Base-by-base conservation (phyloP, 2,329 filamentous ascomycete genomes). In the Monilinia polystroma region DNA sequence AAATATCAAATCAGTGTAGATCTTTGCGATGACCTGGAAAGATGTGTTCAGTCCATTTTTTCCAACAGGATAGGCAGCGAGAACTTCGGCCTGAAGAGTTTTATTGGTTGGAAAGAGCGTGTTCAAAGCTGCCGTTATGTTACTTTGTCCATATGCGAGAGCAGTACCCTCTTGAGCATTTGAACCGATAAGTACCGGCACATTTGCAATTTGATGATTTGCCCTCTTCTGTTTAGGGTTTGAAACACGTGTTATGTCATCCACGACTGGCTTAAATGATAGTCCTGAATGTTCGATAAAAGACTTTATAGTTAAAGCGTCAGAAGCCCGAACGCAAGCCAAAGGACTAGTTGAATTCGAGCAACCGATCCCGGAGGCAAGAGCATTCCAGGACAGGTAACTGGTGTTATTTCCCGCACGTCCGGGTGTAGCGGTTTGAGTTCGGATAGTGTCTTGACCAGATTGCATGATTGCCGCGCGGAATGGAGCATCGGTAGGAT, bases 401-500 rank as follows among this genome's bases (percentile, higher is more conserved):
- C 54, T 26, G 16, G 45, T 16, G 3, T 26, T 12, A 0, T 26
- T 35, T 5, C 4, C 23, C 29, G 32, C 3, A 35, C 26, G 12
- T 26, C 52, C 23, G 0, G 45, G 58, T 20, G 2, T 51, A 38
- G 58, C 58, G 1, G 56, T 62, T 23, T 54, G 5, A 8, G 56
- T 60, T n/a, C 35, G 56, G 20, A 53, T 4, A 16, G 56, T 66
- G 26, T 66, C 64, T 49, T 62, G 56, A 3, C 90, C 90, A 3
- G 87, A 90, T 78, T 90, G 85, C 90, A 95, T 93, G 72, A 94
- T 93, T 38, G 81, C 90, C 1, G 81, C 90, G 35, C 89, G 85
- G 83, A 95, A 94, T 0, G 94, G 81, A 1, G 87, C 81, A 72
- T 89, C 86, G 79, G 93, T 93, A 0, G 80, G 87, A 75, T 86